Evolutionary conservation across 371 early-diverging fungal genomes (phyloP), one percentile per base, ranked within the genome.

Genomic region (Thermomucor indicae-seudaticae): DNA sequence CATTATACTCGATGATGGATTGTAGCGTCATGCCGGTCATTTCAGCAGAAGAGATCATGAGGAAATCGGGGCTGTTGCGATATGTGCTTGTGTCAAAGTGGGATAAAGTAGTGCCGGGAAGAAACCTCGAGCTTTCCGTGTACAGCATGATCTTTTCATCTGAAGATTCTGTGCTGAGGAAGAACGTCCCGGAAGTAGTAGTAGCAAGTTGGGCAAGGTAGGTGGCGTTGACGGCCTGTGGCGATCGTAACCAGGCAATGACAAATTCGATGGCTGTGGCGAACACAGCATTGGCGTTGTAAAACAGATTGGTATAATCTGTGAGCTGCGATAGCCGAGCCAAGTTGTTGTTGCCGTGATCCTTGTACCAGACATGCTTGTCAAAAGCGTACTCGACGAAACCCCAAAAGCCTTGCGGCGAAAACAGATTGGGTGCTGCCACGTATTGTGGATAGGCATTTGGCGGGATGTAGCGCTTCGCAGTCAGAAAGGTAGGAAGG

Each of bases 11-110:
- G 4, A 43, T 20, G 14, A 8, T 6, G 3, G 27, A 25, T 3
- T 10, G 25, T 43, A 22, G 37, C 14, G 47, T 47, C 47, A 47
- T 47, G 31, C 47, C 23, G 25, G 23, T 47, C 35, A 34, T 47
- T 35, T 47, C 12, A 1, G 27, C 35, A 2, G 19, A 24, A 5
- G 24, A 25, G 2, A 17, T 35, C 35, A 47, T 47, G 16, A 47
- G 47, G 37, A 47, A 47, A 19, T 47, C 47, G 37, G 37, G 31
- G 10, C 35, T 17, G 20, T 29, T 23, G 23, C 37, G 23, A 16
- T 47, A 47, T 6, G 32, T 46, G 16, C 34, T 24, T 19, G 32
- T 46, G 16, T 46, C 46, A 25, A 46, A n/a, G 5, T 31, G 32
- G 11, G 32, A 46, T 25, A 14, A 16, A 22, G 28, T 16, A 20